phyloP scores from a whole-genome alignment of 257 asterid species.

The Solanum dulcamara region DNA sequence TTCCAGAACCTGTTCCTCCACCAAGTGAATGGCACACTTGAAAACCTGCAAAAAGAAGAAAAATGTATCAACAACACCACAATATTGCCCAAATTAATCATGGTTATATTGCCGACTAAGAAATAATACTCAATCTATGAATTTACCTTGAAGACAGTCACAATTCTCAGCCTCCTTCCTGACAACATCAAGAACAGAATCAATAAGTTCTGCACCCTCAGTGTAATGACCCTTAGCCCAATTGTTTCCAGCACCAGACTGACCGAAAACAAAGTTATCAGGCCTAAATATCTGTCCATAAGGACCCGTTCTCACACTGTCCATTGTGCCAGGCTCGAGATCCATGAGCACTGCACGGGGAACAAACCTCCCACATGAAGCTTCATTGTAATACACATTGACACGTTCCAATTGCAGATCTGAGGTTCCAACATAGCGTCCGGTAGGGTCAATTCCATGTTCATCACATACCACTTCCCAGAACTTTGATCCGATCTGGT shows the following conservation, averaged over 20 bases:
- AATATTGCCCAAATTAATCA: background rate
- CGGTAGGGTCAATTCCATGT: slow-evolving; percentile 82
- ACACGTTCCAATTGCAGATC: slow-evolving; percentile 87
- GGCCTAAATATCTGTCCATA: slow-evolving; percentile 83
- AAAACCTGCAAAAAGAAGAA: slow-evolving; percentile 32
- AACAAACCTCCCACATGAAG: slow-evolving; percentile 85
- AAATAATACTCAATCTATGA: background rate
- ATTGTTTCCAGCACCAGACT: slow-evolving; percentile 86
- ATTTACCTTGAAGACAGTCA: slow-evolving; percentile 77
- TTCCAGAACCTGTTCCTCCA: slow-evolving; percentile 89
- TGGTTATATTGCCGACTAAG: background rate
- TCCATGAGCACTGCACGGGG: slow-evolving; percentile 97
- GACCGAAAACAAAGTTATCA: slow-evolving; percentile 72
- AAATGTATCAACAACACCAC: background rate
- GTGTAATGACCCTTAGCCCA: slow-evolving; percentile 89
- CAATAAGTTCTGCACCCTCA: slow-evolving; percentile 85
- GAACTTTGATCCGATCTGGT: slow-evolving; percentile 86
- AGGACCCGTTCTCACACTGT: slow-evolving; percentile 83
- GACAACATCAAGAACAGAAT: slow-evolving; percentile 77
- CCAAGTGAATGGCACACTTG: slow-evolving; percentile 86
- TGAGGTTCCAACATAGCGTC: slow-evolving; percentile 72
- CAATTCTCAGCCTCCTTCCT: slow-evolving; percentile 82
- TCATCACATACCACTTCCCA: slow-evolving; percentile 94
- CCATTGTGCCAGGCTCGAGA: slow-evolving; percentile 95
- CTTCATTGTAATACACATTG: slow-evolving; percentile 79